These are phyloP conservation scores for Kockiozyma suomiensis DNA, from an alignment of 805 yeast species.

Conservation along the genomic window DNA sequence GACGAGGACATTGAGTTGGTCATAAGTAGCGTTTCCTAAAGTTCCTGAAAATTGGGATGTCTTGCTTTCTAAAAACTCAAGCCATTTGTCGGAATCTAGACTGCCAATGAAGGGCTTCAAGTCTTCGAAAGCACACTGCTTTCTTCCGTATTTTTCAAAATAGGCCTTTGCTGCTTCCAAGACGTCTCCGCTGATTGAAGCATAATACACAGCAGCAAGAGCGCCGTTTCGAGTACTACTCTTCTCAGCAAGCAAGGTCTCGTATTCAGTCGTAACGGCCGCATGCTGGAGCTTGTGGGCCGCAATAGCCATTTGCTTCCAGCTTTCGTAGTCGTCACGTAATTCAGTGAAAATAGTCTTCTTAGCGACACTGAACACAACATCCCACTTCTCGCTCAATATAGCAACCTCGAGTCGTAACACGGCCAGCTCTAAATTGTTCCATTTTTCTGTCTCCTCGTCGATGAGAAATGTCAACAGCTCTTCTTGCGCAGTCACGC, in stretches of 20 bases:
- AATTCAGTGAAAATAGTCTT: constrained; percentile 47
- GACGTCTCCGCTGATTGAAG: constrained; percentile 33
- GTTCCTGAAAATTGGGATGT: not conserved
- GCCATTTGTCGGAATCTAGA: constrained; percentile 38
- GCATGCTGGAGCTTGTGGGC: constrained; percentile 41
- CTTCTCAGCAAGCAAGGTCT: constrained; percentile 39
- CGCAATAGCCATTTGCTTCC: constrained; percentile 60
- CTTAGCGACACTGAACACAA: constrained; percentile 48
- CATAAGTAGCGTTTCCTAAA: not conserved
- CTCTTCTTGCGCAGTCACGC: constrained; percentile 40
- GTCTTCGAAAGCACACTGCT: constrained; percentile 69
- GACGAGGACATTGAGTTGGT: constrained; percentile 39
- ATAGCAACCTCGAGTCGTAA: constrained; percentile 48
- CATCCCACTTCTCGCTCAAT: constrained; percentile 48
- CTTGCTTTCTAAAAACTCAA: constrained; percentile 25
- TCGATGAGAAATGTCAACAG: constrained; percentile 42
- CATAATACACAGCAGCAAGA: constrained; percentile 56
- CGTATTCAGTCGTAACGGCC: constrained; percentile 42
- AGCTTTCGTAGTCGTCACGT: constrained; percentile 77
- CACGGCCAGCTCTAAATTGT: constrained; percentile 65
- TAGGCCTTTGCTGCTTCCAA: constrained; percentile 44
- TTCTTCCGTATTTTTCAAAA: constrained; percentile 52
- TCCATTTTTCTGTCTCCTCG: constrained; percentile 34
- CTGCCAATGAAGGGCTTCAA: constrained; percentile 45
- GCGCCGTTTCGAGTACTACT: constrained; percentile 57